Conservation (phyloP, 176 grass and related monocot genomes). For the Puccinellia tenuiflora region DNA sequence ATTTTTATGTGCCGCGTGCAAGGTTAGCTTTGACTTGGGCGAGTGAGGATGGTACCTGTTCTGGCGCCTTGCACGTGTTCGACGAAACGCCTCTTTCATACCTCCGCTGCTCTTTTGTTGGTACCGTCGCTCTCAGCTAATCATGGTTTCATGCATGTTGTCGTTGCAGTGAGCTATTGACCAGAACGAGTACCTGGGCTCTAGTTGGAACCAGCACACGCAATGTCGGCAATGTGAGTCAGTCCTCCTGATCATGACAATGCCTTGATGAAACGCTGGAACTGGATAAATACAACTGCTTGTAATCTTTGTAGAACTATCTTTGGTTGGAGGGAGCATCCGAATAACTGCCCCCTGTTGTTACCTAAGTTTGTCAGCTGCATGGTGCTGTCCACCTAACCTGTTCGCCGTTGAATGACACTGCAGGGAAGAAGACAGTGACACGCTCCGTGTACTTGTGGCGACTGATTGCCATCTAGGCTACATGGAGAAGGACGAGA, state of each 20-base stretch:
- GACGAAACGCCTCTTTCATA: background rate
- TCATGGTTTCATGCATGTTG: background rate
- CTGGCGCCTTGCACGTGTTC: background rate
- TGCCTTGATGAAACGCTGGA: background rate
- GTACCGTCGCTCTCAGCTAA: background rate
- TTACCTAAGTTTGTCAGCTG: background rate
- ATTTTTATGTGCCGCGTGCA: background rate
- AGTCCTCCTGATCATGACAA: background rate
- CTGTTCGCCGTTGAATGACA: background rate
- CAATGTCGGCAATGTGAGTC: constrained; percentile 36
- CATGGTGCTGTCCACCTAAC: background rate
- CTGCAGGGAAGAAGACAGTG: constrained; percentile 20
- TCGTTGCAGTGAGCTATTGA: background rate
- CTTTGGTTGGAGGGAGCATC: background rate
- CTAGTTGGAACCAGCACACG: background rate
- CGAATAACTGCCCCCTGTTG: background rate
- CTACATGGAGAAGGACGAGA: constrained; percentile 97
- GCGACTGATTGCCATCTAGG: constrained; percentile 90
- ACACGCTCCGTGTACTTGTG: constrained; percentile 54
- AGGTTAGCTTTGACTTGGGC: background rate
- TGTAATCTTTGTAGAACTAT: background rate
- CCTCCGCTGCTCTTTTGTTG: background rate
- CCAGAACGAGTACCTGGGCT: background rate
- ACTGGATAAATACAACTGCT: background rate
- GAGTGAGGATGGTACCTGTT: background rate